phyloP scores from a whole-genome alignment of 805 yeast genomes.

The Ogataea glucozyma region DNA sequence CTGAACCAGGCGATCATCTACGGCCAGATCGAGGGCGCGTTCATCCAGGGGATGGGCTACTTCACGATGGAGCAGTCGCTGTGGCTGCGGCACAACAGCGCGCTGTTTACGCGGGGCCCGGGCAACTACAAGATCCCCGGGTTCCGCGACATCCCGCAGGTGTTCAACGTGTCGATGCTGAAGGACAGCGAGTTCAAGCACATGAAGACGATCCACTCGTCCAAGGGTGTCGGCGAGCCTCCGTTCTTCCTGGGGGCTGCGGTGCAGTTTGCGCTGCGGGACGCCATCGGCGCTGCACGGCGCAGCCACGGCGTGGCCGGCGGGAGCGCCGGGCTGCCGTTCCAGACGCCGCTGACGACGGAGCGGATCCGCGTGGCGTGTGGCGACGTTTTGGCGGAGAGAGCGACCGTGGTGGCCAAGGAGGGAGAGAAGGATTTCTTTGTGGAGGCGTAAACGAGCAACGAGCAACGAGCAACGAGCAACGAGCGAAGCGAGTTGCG shows the following conservation, averaged over 20 bases:
- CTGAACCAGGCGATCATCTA: slow-evolving; percentile 50
- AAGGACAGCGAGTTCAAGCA: slow-evolving; percentile 44
- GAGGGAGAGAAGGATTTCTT: slow-evolving; percentile 37
- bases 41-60: slow-evolving; percentile 50
- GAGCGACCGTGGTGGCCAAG: slow-evolving; percentile 37
- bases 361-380: slow-evolving; percentile 43
- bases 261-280: slow-evolving; percentile 45
- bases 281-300: slow-evolving; percentile 42
- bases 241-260: slow-evolving; percentile 47
- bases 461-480: background rate
- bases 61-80: slow-evolving; percentile 50
- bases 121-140: slow-evolving; percentile 53
- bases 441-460: slow-evolving; percentile 32
- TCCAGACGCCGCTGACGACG: slow-evolving; percentile 44
- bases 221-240: slow-evolving; percentile 53
- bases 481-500: too few species aligned
- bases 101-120: slow-evolving; percentile 47
- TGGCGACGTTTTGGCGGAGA: slow-evolving; percentile 38
- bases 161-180: slow-evolving; percentile 43
- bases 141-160: slow-evolving; percentile 48
- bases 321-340: slow-evolving; percentile 28
- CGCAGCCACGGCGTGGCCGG: slow-evolving; percentile 29
- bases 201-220: slow-evolving; percentile 44
- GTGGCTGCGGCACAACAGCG: slow-evolving; percentile 44
- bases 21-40: slow-evolving; percentile 54